phyloP scores from a whole-genome alignment of 768 basidiomycete species.

The Amanita rubescens region DNA sequence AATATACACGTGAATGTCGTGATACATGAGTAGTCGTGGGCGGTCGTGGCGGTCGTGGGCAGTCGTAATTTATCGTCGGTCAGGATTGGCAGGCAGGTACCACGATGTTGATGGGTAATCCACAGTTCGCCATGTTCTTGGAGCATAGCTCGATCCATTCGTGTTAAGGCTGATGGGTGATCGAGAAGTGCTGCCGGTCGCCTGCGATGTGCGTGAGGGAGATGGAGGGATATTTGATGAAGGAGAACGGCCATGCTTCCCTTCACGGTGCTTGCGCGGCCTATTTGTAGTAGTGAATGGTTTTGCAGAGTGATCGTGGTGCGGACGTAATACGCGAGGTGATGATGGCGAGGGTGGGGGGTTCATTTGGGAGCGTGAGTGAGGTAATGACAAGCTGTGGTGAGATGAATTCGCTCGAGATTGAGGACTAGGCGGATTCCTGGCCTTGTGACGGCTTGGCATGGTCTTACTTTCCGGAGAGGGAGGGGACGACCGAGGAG shows the following conservation, averaged over 20 bases:
- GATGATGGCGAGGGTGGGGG: background rate
- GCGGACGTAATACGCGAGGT: background rate
- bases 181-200: background rate
- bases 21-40: background rate
- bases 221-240: background rate
- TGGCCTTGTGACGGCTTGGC: background rate
- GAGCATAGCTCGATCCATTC: background rate
- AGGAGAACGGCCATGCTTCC: background rate
- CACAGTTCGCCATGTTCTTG: constrained; percentile 1
- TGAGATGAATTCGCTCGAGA: background rate
- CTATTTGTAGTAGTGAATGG: constrained; percentile 1
- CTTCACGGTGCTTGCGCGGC: constrained; percentile 5
- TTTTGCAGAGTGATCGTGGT: background rate
- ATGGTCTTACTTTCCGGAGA: background rate
- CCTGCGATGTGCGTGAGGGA: background rate
- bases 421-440: background rate
- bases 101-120: constrained; percentile 7
- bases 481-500: too few species aligned
- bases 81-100: background rate
- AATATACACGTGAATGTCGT: background rate
- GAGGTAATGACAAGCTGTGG: background rate
- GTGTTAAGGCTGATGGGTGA: background rate
- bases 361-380: background rate
- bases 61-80: background rate
- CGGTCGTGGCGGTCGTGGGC: too few species aligned